phyloP scores from a whole-genome alignment of 129 eudicot genomes.

The Flaveria brownii region DNA sequence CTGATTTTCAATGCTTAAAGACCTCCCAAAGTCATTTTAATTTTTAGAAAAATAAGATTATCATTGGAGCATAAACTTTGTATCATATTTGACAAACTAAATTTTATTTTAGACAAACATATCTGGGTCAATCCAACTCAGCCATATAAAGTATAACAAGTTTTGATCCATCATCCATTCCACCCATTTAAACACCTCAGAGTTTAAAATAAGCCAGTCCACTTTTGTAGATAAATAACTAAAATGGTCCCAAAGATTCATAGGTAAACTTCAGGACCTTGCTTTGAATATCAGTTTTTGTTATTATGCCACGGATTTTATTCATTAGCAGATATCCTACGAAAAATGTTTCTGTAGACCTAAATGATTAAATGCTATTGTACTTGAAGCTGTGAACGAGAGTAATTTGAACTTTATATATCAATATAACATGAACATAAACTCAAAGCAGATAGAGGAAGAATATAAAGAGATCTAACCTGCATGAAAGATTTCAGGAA shows the following conservation, averaged over 20 bases:
- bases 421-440: not conserved
- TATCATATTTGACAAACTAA: not conserved
- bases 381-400: not conserved
- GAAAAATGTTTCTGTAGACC: not conserved
- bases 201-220: not conserved
- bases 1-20: not conserved
- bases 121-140: not conserved
- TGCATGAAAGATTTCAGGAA: slow-evolving; percentile 93
- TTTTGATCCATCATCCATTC: not conserved
- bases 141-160: not conserved
- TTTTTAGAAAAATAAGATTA: not conserved
- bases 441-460: not conserved
- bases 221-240: too few relatives aligned
- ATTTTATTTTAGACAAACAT: not conserved
- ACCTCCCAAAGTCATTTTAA: not conserved
- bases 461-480: slow-evolving; percentile 43
- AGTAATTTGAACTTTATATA: not conserved
- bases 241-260: not conserved
- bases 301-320: not conserved
- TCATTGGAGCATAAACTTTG: not conserved
- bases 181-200: not conserved
- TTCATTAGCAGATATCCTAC: not conserved
- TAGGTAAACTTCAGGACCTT: slow-evolving; percentile 7
- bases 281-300: not conserved
- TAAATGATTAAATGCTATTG: not conserved